Evolutionary conservation across 2,329 filamentous ascomycete species (phyloP).

Genomic region (Xylariaceae sp.): DNA sequence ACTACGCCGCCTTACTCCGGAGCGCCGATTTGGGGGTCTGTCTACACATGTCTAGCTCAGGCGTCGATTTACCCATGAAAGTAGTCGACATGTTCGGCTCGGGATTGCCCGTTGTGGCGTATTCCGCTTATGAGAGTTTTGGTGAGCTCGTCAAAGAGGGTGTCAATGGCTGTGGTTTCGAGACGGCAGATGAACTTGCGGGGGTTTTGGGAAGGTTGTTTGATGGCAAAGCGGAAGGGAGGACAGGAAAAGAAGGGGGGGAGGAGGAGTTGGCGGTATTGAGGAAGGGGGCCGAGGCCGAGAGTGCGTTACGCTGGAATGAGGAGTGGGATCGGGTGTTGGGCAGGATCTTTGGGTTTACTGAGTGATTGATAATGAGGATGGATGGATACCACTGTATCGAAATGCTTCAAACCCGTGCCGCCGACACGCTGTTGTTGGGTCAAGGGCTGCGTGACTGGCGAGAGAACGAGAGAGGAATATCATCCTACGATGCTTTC

Average conservation of each 20-base stretch:
- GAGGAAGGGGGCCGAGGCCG: conserved; percentile 65
- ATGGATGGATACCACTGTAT: background rate
- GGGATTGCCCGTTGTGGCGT: conserved; percentile 84
- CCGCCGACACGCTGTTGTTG: no score
- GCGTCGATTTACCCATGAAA: conserved; percentile 97
- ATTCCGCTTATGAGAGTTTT: conserved; percentile 82
- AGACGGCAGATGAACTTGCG: conserved; percentile 62
- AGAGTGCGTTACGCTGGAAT: conserved; percentile 79
- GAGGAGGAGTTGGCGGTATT: conserved; percentile 55
- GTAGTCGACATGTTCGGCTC: conserved; percentile 99
- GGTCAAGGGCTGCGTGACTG: no score
- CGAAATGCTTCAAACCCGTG: no score
- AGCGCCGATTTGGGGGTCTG: conserved; percentile 87
- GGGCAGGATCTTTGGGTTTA: conserved; percentile 62
- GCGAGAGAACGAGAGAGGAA: no score
- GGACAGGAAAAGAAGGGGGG: no score
- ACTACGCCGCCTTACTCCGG: conserved; percentile 81
- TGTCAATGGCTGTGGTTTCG: conserved; percentile 81
- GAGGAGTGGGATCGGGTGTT: conserved; percentile 88
- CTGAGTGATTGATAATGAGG: conserved; percentile 17
- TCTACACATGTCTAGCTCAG: conserved; percentile 87
- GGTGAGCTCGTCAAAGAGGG: conserved; percentile 85
- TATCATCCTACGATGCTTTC: no score
- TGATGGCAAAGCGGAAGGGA: no score
- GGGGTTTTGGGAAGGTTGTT: conserved; percentile 64